These are phyloP conservation scores for Gossypium davidsonii DNA, from an alignment of 441 rosid genomes.

Conservation along the genomic window DNA sequence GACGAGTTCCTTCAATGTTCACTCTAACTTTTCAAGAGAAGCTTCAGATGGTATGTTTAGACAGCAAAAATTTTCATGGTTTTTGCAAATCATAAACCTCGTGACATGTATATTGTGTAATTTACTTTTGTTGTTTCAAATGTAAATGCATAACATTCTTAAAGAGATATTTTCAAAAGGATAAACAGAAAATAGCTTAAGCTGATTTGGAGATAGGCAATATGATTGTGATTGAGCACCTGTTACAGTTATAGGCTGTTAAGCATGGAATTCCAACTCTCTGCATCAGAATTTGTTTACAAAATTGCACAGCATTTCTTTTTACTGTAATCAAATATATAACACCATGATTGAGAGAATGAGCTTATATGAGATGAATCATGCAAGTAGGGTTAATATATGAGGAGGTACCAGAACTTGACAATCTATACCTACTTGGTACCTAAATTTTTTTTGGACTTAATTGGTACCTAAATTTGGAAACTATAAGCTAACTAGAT, in stretches of 20 bases:
- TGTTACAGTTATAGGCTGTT: background rate
- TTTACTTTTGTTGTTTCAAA: background rate
- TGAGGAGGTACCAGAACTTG: too few relatives aligned
- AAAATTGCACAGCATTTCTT: background rate
- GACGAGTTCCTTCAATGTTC: slow-evolving; percentile 37
- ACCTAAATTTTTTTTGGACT: too few relatives aligned
- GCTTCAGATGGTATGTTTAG: slow-evolving; percentile 52
- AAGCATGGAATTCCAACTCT: background rate
- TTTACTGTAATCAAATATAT: background rate
- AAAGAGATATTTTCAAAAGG: background rate
- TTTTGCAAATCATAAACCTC: background rate
- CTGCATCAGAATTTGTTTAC: background rate
- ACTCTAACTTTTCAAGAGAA: slow-evolving; percentile 51
- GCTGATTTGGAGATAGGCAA: background rate
- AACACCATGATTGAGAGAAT: background rate
- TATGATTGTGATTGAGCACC: background rate
- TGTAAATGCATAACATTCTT: background rate
- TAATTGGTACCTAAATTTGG: too few relatives aligned
- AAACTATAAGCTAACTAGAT: too few relatives aligned
- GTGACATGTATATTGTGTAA: background rate
- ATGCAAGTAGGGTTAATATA: background rate
- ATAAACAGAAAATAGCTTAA: background rate
- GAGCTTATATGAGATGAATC: background rate
- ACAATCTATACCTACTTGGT: too few relatives aligned
- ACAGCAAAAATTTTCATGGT: background rate